Conservation (phyloP, 441 rosid species). For the Iberis amara region DNA sequence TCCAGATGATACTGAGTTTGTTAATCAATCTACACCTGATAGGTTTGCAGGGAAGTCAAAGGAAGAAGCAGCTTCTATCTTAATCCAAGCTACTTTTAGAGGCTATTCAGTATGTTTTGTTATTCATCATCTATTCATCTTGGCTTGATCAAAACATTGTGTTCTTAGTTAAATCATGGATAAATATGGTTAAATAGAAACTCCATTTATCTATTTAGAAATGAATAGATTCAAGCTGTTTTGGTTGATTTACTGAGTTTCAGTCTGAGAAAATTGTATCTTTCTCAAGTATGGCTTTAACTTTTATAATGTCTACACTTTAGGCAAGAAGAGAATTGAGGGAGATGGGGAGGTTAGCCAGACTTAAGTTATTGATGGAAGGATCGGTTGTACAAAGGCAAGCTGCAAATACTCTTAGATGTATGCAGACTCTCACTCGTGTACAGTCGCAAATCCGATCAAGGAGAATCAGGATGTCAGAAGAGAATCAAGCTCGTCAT, state of each 20-base stretch:
- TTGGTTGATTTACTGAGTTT: neutral
- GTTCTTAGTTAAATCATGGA: neutral
- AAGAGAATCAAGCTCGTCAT: conserved; percentile 88
- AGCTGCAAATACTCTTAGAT: conserved; percentile 61
- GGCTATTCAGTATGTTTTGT: conserved; percentile 50
- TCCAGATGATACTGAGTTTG: conserved; percentile 40
- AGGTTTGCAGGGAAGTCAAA: conserved; percentile 52
- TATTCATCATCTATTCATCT: neutral
- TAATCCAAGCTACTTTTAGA: conserved; percentile 72
- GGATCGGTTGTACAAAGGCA: conserved; percentile 75
- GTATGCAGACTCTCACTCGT: conserved; percentile 80
- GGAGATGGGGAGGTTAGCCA: conserved; percentile 60
- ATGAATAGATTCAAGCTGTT: neutral
- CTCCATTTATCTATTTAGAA: neutral
- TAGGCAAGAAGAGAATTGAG: conserved; percentile 72
- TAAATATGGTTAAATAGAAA: neutral
- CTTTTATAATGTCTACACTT: conserved; percentile 16
- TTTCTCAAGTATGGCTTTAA: conserved; percentile 5
- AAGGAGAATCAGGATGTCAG: conserved; percentile 70
- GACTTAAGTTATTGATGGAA: conserved; percentile 71
- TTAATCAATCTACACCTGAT: conserved; percentile 28
- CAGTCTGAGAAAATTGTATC: neutral
- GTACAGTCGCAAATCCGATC: conserved; percentile 72
- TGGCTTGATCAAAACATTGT: neutral
- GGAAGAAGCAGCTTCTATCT: conserved; percentile 67